phyloP scores from a whole-genome alignment of 495 filamentous ascomycete species.

The Astrothelium subdiscretum region DNA sequence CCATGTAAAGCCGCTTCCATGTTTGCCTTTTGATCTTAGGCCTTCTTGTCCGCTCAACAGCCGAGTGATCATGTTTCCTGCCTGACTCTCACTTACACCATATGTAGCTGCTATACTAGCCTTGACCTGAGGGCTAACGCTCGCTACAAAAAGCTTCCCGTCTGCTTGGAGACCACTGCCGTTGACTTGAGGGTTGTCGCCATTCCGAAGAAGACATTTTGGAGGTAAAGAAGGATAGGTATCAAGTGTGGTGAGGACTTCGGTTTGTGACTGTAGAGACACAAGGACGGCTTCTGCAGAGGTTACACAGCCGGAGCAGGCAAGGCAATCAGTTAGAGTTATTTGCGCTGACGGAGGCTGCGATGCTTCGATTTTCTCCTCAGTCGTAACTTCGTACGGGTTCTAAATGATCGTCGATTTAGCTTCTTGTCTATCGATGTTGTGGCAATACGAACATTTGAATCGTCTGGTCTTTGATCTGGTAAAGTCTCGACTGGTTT shows the following conservation, averaged over 20 bases:
- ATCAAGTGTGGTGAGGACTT: conserved; percentile 77
- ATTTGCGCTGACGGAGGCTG: conserved; percentile 68
- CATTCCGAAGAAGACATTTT: conserved; percentile 14
- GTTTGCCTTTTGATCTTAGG: conserved; percentile 51
- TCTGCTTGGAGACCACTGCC: background rate
- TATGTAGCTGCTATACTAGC: conserved; percentile 79
- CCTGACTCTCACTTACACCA: conserved; percentile 58
- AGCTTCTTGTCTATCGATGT: background rate
- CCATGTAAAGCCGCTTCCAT: conserved; percentile 72
- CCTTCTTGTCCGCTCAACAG: conserved; percentile 62
- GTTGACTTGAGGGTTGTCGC: background rate
- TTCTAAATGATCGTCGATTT: conserved; percentile 36
- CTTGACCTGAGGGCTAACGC: conserved; percentile 79
- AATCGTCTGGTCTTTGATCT: conserved; percentile 30
- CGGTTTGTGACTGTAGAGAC: conserved; percentile 78
- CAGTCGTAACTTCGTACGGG: conserved; percentile 77
- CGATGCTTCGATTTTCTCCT: conserved; percentile 59
- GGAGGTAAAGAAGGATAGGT: conserved; percentile 40
- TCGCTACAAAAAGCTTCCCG: conserved; percentile 71
- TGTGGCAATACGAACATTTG: conserved; percentile 4
- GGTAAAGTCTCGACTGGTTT: conserved; percentile 92
- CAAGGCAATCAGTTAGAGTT: conserved; percentile 92
- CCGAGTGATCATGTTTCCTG: conserved; percentile 70
- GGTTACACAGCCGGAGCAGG: conserved; percentile 95
- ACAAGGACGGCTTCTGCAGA: conserved; percentile 93